Base-by-base conservation (phyloP, 441 rosid species). In the Adansonia gregorii region DNA sequence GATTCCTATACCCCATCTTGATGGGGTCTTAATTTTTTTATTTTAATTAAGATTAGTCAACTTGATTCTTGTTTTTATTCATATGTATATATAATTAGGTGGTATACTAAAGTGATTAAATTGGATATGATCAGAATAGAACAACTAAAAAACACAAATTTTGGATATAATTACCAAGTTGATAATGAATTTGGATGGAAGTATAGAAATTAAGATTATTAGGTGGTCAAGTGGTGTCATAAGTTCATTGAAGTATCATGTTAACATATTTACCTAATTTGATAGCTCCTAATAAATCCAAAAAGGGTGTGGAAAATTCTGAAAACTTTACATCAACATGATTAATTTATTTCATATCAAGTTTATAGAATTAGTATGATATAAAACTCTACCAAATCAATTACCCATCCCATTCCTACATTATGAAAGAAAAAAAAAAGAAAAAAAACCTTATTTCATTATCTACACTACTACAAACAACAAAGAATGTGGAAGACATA, bases 271-370 rank as follows among this genome's bases (percentile, higher is more conserved):
- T 39, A 52, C 52, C 67, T 58, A 73, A 58, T 45, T 73, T 73
- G 67, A 73, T 41, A 31, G 64, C 64, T 73, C 6, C 11, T 19
- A 15, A 73, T 20, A 59, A 43, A 58, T 58, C 65, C 52, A 22
- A 72, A 31, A 24, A 22, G 55, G 76, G 6, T 6, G 20, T 17
- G 10, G 76, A 43, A 58, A 58, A 2, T 41, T 41, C 22, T 20
- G 41, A 20, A 41, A 20, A 58, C 67, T 20, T 73, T 8, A 58
- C 67, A 41, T 58, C 67, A 58, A 73, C 67, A 17, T 12, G 55
- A 73, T 73, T 58, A 73, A 56, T 9, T 35, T 54, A 31, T 27
- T 8, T 9, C 49, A 15, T n/a, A 10, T 52, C 64, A 35, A 55
- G 22, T 35, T 70, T 70, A 24, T 15, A 8, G 24, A 59, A 70